Evolutionary conservation across 371 early-diverging fungal species (phyloP).

Genomic region (Paraphysoderma sedebokerense): DNA sequence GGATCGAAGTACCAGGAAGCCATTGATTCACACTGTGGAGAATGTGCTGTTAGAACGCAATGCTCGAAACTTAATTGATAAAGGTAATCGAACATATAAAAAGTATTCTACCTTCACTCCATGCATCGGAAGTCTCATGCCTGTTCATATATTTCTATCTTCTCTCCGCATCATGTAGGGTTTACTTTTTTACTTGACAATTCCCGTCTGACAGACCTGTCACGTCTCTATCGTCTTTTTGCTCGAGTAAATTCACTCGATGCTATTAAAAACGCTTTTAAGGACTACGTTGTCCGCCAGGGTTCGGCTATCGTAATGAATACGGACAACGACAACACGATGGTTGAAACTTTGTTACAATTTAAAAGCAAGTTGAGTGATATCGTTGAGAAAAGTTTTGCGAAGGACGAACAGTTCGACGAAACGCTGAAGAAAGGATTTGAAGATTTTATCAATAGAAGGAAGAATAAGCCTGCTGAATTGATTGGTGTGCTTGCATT

Average conservation of each 20-base stretch:
- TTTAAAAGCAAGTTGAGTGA: slow-evolving; percentile 49
- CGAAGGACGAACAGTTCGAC: slow-evolving; percentile 30
- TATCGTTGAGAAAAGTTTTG: slow-evolving; percentile 40
- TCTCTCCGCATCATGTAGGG: not conserved
- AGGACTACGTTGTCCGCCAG: not conserved
- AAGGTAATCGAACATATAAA: slow-evolving; percentile 36
- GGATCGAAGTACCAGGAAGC: slow-evolving; percentile 19
- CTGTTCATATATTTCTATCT: too few relatives aligned
- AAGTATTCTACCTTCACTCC: too few relatives aligned
- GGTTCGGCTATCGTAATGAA: slow-evolving; percentile 8
- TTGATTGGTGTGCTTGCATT: slow-evolving; percentile 65
- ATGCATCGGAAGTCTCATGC: too few relatives aligned
- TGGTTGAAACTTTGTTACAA: slow-evolving; percentile 48
- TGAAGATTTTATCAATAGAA: slow-evolving; percentile 65
- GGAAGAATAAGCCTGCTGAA: slow-evolving; percentile 76
- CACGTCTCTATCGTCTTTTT: slow-evolving; percentile 32
- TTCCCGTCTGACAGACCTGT: slow-evolving; percentile 28
- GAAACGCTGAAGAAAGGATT: slow-evolving; percentile 66
- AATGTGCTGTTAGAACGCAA: slow-evolving; percentile 41
- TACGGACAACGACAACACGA: slow-evolving; percentile 23
- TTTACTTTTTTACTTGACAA: not conserved
- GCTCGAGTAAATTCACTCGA: slow-evolving; percentile 17
- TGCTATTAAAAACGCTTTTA: slow-evolving; percentile 9
- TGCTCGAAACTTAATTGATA: slow-evolving; percentile 36
- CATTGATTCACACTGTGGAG: slow-evolving; percentile 34